A percentile compares a stretch with the other conserved stretches of the same genome.
These are phyloP conservation scores for Saccharomyces hybrid DNA, from an alignment of 1,139 yeast species.

Conservation along the genomic window DNA sequence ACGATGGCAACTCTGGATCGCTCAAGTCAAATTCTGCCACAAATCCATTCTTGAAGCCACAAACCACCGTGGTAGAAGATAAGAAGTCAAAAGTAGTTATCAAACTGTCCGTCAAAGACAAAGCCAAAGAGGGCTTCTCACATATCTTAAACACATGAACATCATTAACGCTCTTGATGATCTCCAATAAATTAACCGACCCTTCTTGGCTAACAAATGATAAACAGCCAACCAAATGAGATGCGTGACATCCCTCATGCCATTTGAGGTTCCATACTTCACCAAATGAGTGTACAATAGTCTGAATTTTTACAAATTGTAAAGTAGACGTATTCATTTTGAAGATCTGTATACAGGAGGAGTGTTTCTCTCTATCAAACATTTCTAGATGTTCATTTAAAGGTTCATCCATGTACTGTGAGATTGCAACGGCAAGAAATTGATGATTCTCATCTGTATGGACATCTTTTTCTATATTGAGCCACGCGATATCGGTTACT, in stretches of 20 bases:
- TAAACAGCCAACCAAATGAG: constrained; percentile 36
- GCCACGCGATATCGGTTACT: constrained; percentile 51
- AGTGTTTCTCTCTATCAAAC: constrained; percentile 36
- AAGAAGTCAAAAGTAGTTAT: constrained; percentile 53
- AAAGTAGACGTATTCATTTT: constrained; percentile 33
- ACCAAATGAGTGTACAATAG: constrained; percentile 45
- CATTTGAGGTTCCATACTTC: constrained; percentile 47
- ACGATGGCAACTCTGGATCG: constrained; percentile 41
- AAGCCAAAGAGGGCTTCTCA: constrained; percentile 23
- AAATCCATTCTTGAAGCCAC: constrained; percentile 61
- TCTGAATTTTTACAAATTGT: constrained; percentile 28
- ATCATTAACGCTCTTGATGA: constrained; percentile 27
- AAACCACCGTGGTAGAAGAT: constrained; percentile 42
- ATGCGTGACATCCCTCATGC: constrained; percentile 37
- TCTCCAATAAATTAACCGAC: constrained; percentile 44
- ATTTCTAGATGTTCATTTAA: constrained; percentile 28
- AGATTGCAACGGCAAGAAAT: constrained; percentile 47
- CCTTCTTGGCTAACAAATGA: constrained; percentile 62
- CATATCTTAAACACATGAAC: constrained; percentile 29
- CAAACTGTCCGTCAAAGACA: constrained; percentile 27
- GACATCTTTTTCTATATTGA: constrained; percentile 20
- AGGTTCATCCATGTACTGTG: constrained; percentile 32
- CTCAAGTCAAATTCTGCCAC: constrained; percentile 53
- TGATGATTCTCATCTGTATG: constrained; percentile 27
- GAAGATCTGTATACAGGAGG: constrained; percentile 44